Conservation (phyloP, 495 filamentous ascomycete species). For the Penicillium antarcticum region DNA sequence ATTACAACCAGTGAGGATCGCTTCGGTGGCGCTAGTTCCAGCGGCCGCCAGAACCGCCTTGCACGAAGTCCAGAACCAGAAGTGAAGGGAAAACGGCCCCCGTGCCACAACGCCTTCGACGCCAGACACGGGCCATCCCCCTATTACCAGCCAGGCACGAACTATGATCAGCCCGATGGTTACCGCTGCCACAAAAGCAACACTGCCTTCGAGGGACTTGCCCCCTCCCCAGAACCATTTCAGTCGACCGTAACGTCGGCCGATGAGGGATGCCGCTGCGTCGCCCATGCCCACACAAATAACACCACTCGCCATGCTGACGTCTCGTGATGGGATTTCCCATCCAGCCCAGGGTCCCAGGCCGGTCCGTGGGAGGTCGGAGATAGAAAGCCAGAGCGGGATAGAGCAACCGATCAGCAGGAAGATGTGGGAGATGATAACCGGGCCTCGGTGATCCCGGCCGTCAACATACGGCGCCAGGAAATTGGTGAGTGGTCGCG, state of each 20-base stretch:
- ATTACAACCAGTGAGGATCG: constrained; percentile 93
- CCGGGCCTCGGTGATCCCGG: constrained; percentile 84
- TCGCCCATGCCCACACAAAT: constrained; percentile 95
- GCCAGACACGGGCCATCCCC: constrained; percentile 59
- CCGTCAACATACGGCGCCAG: constrained; percentile 94
- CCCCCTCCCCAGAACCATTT: constrained; percentile 98
- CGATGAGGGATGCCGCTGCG: constrained; percentile 88
- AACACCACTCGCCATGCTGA: constrained; percentile 85
- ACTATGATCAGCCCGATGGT: constrained; percentile 67
- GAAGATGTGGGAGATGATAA: constrained; percentile 95
- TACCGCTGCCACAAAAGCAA: constrained; percentile 81
- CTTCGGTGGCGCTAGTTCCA: constrained; percentile 87
- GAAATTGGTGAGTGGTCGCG: constrained; percentile 76
- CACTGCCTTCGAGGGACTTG: constrained; percentile 88
- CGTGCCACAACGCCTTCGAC: constrained; percentile 14
- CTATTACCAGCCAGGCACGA: constrained; percentile 69
- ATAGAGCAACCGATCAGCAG: constrained; percentile 94
- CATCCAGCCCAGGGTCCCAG: constrained; percentile 59
- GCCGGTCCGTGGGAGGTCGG: constrained; percentile 55
- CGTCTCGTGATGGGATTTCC: constrained; percentile 66
- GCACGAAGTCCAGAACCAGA: constrained; percentile 41
- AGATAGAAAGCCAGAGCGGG: constrained; percentile 85
- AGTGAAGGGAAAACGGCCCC: constrained; percentile 11
- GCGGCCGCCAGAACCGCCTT: constrained; percentile 68
- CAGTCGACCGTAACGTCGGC: constrained; percentile 75